A percentile compares a stretch with the other conserved stretches of the same genome.
Conservation (phyloP, 1,284 basidiomycete genomes). For the Volvariella surrecta region DNA sequence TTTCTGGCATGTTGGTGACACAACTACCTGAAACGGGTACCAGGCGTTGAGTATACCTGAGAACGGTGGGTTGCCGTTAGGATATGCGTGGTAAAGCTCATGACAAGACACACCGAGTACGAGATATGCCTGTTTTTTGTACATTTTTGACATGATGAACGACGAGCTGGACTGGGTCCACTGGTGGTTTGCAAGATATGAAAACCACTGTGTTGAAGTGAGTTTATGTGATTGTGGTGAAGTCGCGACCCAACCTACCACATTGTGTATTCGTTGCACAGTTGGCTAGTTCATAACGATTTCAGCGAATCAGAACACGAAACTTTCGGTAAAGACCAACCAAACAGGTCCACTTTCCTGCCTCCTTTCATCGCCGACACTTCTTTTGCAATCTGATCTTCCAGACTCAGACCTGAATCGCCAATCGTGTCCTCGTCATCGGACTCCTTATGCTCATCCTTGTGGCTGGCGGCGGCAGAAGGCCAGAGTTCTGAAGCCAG, state of each 20-base stretch:
- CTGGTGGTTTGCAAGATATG: conserved; percentile 67
- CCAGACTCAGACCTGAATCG: conserved; percentile 40
- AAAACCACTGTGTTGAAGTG: conserved; percentile 49
- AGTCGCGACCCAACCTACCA: conserved; percentile 31
- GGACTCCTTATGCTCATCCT: conserved; percentile 14
- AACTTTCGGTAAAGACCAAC: conserved; percentile 28
- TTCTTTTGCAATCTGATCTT: conserved; percentile 64
- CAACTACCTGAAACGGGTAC: conserved; percentile 62
- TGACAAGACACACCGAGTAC: conserved; percentile 45
- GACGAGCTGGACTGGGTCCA: conserved; percentile 72
- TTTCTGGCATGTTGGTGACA: conserved; percentile 59
- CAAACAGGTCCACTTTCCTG: conserved; percentile 52
- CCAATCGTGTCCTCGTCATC: conserved; percentile 24
- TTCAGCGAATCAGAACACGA: conserved; percentile 5
- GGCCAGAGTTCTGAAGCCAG: conserved; percentile 69
- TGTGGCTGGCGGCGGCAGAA: conserved; percentile 11
- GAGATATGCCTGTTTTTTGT: conserved; percentile 49
- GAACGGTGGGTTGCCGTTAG: background rate
- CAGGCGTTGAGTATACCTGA: conserved; percentile 59
- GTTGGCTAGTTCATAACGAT: conserved; percentile 37
- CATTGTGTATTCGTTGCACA: conserved; percentile 73
- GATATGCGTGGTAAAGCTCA: background rate
- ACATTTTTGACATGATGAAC: conserved; percentile 55
- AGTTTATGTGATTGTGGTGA: background rate
- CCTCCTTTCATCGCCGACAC: conserved; percentile 62